These are phyloP conservation scores for Dactylonectria macrodidyma DNA, from an alignment of 2,329 filamentous ascomycete species.

Conservation along the genomic window DNA sequence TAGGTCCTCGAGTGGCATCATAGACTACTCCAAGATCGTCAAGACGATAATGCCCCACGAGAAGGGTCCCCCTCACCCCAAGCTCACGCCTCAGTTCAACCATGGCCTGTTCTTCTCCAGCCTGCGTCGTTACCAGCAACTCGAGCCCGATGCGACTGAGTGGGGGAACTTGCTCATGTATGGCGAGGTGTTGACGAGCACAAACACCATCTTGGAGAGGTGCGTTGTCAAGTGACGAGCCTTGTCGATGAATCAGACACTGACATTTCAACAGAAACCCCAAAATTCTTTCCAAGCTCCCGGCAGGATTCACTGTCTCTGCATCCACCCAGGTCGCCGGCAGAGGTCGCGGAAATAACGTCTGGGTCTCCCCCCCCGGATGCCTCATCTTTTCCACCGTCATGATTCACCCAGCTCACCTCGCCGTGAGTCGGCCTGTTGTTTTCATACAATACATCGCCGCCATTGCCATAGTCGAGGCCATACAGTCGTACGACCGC, in stretches of 20 bases:
- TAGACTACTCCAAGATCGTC: constrained; percentile 81
- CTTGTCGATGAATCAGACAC: accelerated
- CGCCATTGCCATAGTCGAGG: constrained; percentile 88
- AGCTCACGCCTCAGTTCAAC: constrained; percentile 88
- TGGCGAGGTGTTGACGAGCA: constrained; percentile 93
- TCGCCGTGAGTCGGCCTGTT: constrained; percentile 82
- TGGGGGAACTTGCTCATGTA: constrained; percentile 89
- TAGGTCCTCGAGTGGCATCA: constrained; percentile 64
- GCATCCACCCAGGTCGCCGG: constrained; percentile 92
- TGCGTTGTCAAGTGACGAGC: constrained; percentile 52
- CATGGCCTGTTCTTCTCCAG: constrained; percentile 84
- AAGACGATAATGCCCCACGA: constrained; percentile 85
- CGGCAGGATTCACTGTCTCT: constrained; percentile 88
- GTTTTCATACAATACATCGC: constrained; percentile 96
- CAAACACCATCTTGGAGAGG: constrained; percentile 94
- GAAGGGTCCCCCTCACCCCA: constrained; percentile 74
- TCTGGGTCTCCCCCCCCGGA: constrained; percentile 94
- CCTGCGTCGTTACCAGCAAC: constrained; percentile 74
- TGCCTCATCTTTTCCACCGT: constrained; percentile 90
- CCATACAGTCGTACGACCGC: constrained; percentile 83
- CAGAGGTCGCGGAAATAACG: constrained; percentile 89
- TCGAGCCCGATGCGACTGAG: constrained; percentile 68
- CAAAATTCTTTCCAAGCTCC: constrained; percentile 80
- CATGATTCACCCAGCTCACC: constrained; percentile 84
- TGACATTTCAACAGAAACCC: constrained; percentile 73